Percentiles rank a stretch among this genome's conserved stretches.
Conservation (phyloP, 176 grass and related monocot genomes). For the Elaeis guineensis region DNA sequence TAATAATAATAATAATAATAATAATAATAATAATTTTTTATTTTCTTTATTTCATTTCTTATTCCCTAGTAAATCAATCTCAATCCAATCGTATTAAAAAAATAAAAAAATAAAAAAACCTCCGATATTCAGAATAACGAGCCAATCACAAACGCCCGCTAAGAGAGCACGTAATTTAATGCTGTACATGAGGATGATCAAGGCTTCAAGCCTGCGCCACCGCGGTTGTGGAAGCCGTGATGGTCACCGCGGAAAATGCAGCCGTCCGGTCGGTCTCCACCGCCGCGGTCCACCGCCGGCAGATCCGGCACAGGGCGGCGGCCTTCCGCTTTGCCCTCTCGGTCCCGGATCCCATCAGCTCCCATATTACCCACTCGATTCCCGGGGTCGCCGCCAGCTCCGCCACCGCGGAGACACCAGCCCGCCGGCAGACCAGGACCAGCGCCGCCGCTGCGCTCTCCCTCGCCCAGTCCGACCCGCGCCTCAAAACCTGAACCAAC, state of each 20-base stretch:
- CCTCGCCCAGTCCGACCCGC: slow-evolving; percentile 58
- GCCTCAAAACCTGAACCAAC: slow-evolving; percentile 48
- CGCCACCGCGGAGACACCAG: slow-evolving; percentile 33
- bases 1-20: too few species aligned
- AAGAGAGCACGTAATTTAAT: too few species aligned
- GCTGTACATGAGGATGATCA: too few species aligned
- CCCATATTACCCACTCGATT: slow-evolving; percentile 97
- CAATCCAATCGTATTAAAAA: too few species aligned
- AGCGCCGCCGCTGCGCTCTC: slow-evolving; percentile 68
- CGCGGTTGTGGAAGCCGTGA: slow-evolving; percentile 33
- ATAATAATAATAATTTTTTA: too few species aligned
- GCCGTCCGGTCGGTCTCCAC: slow-evolving; percentile 32
- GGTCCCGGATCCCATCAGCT: slow-evolving; percentile 82
- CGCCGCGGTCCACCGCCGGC: slow-evolving; percentile 57
- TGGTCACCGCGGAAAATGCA: slow-evolving; percentile 36
- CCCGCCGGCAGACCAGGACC: slow-evolving; percentile 69
- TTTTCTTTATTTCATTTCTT: too few species aligned
- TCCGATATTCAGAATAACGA: too few species aligned
- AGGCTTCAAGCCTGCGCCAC: slow-evolving; percentile 18
- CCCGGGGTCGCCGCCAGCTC: slow-evolving; percentile 58
- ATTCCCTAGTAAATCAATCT: too few species aligned
- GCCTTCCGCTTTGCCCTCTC: slow-evolving; percentile 80
- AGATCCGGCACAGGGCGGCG: slow-evolving; percentile 73
- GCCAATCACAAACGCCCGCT: too few species aligned
- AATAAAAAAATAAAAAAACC: too few species aligned